Percentiles rank a stretch among this genome's conserved stretches.
These are phyloP conservation scores for Trypanosomatidae sp. DNA, from an alignment of 208 protist genomes.

Conservation along the genomic window DNA sequence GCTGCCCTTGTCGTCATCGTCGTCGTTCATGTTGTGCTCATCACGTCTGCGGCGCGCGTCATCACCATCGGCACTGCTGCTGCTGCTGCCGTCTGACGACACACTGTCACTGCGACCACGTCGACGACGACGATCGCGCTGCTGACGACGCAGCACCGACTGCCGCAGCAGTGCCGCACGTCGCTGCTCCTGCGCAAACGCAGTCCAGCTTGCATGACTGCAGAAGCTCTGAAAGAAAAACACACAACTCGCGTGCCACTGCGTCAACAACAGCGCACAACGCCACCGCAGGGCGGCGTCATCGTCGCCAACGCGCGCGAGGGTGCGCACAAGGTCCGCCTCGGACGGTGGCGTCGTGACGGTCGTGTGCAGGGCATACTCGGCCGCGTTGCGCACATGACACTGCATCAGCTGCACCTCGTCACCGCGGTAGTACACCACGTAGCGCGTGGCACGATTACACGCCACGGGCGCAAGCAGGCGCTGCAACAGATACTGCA, in stretches of 20 bases:
- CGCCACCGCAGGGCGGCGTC: no score
- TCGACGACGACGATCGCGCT: no score
- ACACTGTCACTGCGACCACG: no score
- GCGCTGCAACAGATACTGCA: constrained; percentile 13
- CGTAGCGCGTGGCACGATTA: constrained; percentile 64
- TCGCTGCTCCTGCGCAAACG: constrained; percentile 74
- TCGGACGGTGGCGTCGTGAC: constrained; percentile 58
- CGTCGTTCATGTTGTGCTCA: no score
- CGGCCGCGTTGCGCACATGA: constrained; percentile 34
- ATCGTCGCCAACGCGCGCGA: neutral
- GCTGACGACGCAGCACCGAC: constrained; percentile 16
- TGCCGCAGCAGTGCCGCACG: constrained; percentile 45
- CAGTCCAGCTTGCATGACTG: constrained; percentile 45
- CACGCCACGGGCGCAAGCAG: constrained; percentile 32
- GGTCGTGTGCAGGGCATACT: constrained; percentile 70
- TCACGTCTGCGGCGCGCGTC: no score
- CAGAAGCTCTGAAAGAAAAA: constrained; percentile 79
- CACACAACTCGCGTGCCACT: constrained; percentile 49
- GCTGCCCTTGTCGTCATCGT: no score
- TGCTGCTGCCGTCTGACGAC: no score
- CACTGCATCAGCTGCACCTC: constrained; percentile 69
- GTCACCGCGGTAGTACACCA: constrained; percentile 79
- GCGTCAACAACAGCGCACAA: neutral
- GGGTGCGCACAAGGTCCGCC: constrained; percentile 14
- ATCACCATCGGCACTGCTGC: no score